phyloP scores from a whole-genome alignment of 2,329 filamentous ascomycete genomes.

The Coccinonectria pachysandricola region DNA sequence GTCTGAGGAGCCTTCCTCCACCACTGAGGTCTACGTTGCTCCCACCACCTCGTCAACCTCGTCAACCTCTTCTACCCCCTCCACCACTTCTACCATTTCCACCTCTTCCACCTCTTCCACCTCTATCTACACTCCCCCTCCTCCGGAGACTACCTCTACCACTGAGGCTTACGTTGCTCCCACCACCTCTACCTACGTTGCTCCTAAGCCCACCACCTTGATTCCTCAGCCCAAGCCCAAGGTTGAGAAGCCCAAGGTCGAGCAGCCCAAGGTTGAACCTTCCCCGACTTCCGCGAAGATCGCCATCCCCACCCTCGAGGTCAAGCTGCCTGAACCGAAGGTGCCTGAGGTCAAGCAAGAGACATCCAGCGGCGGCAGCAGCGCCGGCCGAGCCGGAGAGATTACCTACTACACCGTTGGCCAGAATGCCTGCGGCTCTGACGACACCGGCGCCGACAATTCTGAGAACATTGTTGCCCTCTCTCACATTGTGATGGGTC shows the following conservation, averaged over 20 bases:
- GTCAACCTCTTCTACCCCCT: slow-evolving; percentile 11
- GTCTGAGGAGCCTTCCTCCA: slow-evolving; percentile 6
- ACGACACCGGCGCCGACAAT: slow-evolving; percentile 45
- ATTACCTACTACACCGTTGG: slow-evolving; percentile 67
- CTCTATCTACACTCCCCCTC: slow-evolving; percentile 16
- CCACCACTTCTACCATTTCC: slow-evolving; percentile 12
- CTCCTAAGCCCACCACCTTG: slow-evolving; percentile 10
- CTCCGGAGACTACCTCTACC: slow-evolving; percentile 8
- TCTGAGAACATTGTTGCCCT: slow-evolving; percentile 59
- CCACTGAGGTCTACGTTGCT: slow-evolving; percentile 2
- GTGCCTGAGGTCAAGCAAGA: no score
- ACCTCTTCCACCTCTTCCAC: slow-evolving; percentile 8
- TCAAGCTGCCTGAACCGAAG: no score
- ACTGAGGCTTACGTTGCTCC: slow-evolving; percentile 9
- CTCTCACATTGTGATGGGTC: slow-evolving; percentile 52
- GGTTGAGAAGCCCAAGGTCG: slow-evolving; percentile 10
- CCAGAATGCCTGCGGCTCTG: slow-evolving; percentile 56
- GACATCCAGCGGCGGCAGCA: slow-evolving; percentile 7
- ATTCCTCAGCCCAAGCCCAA: slow-evolving; percentile 10
- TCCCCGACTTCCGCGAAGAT: no score
- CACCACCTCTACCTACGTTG: slow-evolving; percentile 4
- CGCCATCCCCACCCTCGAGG: no score
- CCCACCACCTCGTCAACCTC: slow-evolving; percentile 12
- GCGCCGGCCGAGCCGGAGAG: slow-evolving; percentile 27
- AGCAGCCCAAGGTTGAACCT: no score